phyloP scores from a whole-genome alignment of 2,329 filamentous ascomycete genomes.

The Neofusicoccum kwambonambiense region DNA sequence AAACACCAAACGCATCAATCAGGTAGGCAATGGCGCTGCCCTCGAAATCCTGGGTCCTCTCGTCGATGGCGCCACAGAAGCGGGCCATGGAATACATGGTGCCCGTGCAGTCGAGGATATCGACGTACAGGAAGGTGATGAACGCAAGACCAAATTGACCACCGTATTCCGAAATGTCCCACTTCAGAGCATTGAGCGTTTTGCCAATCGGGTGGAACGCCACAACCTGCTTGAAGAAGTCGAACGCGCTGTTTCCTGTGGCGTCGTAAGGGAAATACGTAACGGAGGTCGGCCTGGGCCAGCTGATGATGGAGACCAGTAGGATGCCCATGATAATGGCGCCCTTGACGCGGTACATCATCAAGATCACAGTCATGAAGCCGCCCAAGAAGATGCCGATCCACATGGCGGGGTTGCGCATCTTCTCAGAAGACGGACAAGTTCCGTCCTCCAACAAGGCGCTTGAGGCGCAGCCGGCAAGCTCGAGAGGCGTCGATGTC shows the following conservation, averaged over 20 bases:
- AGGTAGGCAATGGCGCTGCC: slow-evolving; percentile 80
- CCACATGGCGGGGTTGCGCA: slow-evolving; percentile 84
- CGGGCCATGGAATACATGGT: slow-evolving; percentile 88
- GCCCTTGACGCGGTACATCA: slow-evolving; percentile 84
- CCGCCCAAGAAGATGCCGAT: slow-evolving; percentile 85
- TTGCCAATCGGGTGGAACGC: slow-evolving; percentile 75
- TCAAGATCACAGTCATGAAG: slow-evolving; percentile 73
- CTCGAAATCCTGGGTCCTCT: slow-evolving; percentile 82
- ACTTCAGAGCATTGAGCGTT: slow-evolving; percentile 70
- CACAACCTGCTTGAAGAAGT: slow-evolving; percentile 87
- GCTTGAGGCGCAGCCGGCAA: slow-evolving; percentile 69
- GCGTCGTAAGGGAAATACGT: slow-evolving; percentile 77
- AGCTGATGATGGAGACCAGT: slow-evolving; percentile 83
- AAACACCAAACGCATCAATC: slow-evolving; percentile 78
- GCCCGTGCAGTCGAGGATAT: slow-evolving; percentile 83
- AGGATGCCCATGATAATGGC: slow-evolving; percentile 82
- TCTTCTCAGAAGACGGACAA: slow-evolving; percentile 67
- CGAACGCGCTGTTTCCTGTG: slow-evolving; percentile 67
- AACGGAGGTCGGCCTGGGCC: slow-evolving; percentile 73
- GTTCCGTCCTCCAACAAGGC: slow-evolving; percentile 48
- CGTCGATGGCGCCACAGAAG: slow-evolving; percentile 77
- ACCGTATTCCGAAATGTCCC: slow-evolving; percentile 66
- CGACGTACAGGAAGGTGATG: slow-evolving; percentile 86
- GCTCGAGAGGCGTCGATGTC: slow-evolving; percentile 65
- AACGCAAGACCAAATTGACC: slow-evolving; percentile 79